Conservation (phyloP, 208 protist species). For the Trypanosomatidae sp. region DNA sequence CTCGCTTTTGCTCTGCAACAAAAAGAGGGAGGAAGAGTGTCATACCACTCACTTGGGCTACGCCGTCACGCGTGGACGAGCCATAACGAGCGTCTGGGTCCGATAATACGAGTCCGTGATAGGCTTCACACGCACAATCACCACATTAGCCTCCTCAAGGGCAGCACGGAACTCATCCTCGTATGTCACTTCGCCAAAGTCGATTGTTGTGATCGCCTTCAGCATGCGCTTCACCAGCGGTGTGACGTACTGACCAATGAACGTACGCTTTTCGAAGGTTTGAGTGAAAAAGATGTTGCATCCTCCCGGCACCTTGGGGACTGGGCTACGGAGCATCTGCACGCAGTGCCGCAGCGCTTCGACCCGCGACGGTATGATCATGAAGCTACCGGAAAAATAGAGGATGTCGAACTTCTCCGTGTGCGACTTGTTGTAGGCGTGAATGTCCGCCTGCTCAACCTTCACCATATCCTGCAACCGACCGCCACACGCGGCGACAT, state of each 20-base stretch:
- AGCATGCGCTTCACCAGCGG: constrained; percentile 63
- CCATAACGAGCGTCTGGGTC: constrained; percentile 63
- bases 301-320: constrained; percentile 35
- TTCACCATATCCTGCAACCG: constrained; percentile 41
- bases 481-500: constrained; percentile 35
- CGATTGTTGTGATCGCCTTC: constrained; percentile 62
- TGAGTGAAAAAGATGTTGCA: constrained; percentile 81
- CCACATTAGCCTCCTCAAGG: constrained; percentile 50
- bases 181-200: constrained; percentile 87
- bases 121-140: constrained; percentile 45
- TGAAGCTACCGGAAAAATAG: constrained; percentile 86
- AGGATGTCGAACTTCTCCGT: constrained; percentile 60
- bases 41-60: constrained; percentile 1
- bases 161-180: constrained; percentile 65
- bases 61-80: constrained; percentile 35
- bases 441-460: constrained; percentile 62
- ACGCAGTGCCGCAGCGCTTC: constrained; percentile 63
- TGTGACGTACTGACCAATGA: constrained; percentile 55
- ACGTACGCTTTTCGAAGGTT: constrained; percentile 68
- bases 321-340: constrained; percentile 58
- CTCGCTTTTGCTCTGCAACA: not conserved
- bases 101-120: constrained; percentile 51
- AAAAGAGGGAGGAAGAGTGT: not conserved
- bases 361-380: constrained; percentile 60
- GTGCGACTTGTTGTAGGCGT: constrained; percentile 58